Conservation (phyloP, 331 rosid species). For the Stylosanthes scabra region DNA sequence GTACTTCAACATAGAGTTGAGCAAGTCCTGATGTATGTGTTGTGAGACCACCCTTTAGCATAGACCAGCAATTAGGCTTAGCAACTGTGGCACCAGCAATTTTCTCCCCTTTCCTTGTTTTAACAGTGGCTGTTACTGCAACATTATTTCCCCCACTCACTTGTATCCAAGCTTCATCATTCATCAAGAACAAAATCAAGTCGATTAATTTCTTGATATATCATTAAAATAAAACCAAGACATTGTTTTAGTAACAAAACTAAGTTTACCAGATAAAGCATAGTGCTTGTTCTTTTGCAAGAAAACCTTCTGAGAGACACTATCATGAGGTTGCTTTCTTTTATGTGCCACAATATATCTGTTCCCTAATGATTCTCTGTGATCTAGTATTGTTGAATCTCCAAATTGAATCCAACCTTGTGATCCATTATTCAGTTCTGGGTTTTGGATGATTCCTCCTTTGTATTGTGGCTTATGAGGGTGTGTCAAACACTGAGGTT, state of each 20-base stretch:
- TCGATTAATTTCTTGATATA: not conserved
- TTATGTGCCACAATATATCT: conserved; percentile 63
- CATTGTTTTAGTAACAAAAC: not conserved
- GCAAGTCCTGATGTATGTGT: conserved; percentile 53
- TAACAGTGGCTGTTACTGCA: conserved; percentile 52
- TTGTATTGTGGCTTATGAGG: conserved; percentile 68
- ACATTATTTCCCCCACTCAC: conserved; percentile 43
- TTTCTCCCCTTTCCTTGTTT: conserved; percentile 46
- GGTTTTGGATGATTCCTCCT: conserved; percentile 82
- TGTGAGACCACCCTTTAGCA: conserved; percentile 81
- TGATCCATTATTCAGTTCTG: conserved; percentile 65
- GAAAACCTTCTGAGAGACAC: conserved; percentile 61
- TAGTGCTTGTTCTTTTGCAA: conserved; percentile 53
- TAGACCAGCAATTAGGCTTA: conserved; percentile 73
- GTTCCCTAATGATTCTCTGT: conserved; percentile 59
- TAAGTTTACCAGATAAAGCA: conserved; percentile 63
- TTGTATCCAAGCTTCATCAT: conserved; percentile 77
- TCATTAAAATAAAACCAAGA: not conserved
- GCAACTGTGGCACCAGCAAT: conserved; percentile 60
- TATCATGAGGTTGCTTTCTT: conserved; percentile 55
- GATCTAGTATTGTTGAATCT: conserved; percentile 47
- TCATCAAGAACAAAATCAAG: conserved; percentile 5
- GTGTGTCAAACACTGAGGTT: conserved; percentile 56
- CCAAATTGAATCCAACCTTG: conserved; percentile 73
- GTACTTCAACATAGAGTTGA: conserved; percentile 73